phyloP scores from a whole-genome alignment of 2,329 filamentous ascomycete species.

The Monosporascus sp. region DNA sequence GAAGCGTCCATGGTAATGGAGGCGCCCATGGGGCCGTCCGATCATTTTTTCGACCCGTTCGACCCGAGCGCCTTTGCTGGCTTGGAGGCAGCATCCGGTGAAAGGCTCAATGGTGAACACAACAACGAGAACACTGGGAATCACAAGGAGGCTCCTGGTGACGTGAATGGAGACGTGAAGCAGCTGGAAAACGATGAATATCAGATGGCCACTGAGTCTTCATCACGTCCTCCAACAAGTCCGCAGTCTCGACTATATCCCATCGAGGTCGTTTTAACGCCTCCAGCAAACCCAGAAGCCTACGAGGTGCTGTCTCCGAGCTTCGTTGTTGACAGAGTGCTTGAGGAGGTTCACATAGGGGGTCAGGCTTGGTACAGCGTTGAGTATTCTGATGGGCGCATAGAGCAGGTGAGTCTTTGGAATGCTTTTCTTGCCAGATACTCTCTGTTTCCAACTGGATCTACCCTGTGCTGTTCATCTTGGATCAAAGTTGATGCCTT shows the following conservation, averaged over 20 bases:
- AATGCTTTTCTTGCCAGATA: not conserved
- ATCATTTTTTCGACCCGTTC: not conserved
- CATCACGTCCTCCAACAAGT: not conserved
- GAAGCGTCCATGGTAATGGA: not conserved
- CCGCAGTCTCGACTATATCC: constrained; percentile 7
- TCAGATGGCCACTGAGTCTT: not conserved
- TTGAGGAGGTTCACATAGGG: constrained; percentile 23
- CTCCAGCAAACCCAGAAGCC: constrained; percentile 18
- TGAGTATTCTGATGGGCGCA: constrained; percentile 43
- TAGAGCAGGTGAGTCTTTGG: constrained; percentile 38
- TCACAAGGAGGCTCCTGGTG: not conserved
- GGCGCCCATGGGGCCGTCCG: not conserved
- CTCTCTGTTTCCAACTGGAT: constrained; percentile 13
- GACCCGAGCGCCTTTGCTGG: not conserved
- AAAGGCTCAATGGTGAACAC: too few relatives aligned
- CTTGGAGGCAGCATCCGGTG: not conserved
- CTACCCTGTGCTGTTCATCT: not conserved
- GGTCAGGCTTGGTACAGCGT: constrained; percentile 29
- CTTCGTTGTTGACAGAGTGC: constrained; percentile 33
- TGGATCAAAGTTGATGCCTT: not conserved
- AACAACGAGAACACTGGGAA: not conserved
- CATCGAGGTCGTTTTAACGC: constrained; percentile 26
- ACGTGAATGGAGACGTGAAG: not conserved
- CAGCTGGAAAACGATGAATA: constrained; percentile 4
- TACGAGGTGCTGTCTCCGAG: constrained; percentile 27